These are phyloP conservation scores for Suillus americanus DNA, from an alignment of 768 basidiomycete species.

Conservation along the genomic window DNA sequence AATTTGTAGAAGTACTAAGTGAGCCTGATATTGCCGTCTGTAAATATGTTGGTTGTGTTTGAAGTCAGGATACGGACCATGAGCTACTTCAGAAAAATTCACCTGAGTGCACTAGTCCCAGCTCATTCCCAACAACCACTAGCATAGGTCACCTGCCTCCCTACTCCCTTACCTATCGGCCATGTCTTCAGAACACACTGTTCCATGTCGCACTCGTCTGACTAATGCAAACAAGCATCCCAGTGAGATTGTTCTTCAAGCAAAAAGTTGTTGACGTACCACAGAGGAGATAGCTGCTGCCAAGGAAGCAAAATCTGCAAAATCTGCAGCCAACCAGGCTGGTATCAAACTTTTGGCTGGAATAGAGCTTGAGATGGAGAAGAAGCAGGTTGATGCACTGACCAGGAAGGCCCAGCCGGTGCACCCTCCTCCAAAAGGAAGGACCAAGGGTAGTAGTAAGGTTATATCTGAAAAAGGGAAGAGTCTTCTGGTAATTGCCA, in stretches of 20 bases:
- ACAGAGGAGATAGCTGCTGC: constrained; percentile 10
- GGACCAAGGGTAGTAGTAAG: neutral
- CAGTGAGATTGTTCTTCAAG: constrained; percentile 3
- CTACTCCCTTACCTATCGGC: neutral
- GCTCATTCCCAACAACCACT: neutral
- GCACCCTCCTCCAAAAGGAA: constrained; percentile 5
- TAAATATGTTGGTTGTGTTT: neutral
- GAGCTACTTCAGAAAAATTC: neutral
- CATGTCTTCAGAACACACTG: neutral
- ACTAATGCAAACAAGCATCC: constrained; percentile 9
- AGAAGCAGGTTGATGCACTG: neutral
- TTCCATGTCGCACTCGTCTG: neutral
- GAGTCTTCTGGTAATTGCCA: too few relatives aligned
- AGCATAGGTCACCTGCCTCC: too few relatives aligned
- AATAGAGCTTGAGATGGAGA: constrained; percentile 6
- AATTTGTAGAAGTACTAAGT: too few relatives aligned
- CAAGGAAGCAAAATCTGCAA: neutral
- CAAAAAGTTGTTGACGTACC: constrained; percentile 2
- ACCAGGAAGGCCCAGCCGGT: neutral
- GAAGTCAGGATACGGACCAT: neutral
- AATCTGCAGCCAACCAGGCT: neutral
- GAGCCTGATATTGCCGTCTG: neutral
- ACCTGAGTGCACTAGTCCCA: neutral
- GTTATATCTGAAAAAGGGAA: too few relatives aligned
- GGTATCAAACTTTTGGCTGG: neutral